A percentile compares a stretch with the other conserved stretches of the same genome.
Evolutionary conservation across 306 rosid genomes (phyloP).

Genomic region (Carpinus viminea): DNA sequence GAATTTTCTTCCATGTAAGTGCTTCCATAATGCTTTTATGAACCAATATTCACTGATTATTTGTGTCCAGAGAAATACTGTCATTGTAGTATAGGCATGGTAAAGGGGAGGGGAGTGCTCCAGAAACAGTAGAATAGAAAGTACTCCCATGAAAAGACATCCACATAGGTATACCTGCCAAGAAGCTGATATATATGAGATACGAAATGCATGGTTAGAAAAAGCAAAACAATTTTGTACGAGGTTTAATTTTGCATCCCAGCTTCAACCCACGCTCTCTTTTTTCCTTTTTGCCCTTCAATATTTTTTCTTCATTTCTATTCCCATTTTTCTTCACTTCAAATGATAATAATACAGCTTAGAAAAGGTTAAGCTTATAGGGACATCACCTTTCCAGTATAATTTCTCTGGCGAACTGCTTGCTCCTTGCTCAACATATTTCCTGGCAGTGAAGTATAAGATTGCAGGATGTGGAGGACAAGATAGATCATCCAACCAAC

Average conservation of each 20-base stretch:
- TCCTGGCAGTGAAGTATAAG: constrained; percentile 72
- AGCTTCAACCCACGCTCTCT: neutral
- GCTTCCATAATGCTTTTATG: constrained; percentile 68
- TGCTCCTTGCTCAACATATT: constrained; percentile 46
- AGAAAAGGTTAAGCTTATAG: constrained; percentile 41
- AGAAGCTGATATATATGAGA: constrained; percentile 24
- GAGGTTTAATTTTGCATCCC: neutral
- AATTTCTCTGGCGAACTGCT: constrained; percentile 42
- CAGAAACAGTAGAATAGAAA: constrained; percentile 57
- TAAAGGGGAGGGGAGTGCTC: constrained; percentile 91
- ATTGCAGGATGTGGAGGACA: constrained; percentile 81
- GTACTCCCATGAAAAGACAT: constrained; percentile 51
- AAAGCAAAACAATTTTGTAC: constrained; percentile 12
- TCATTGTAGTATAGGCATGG: constrained; percentile 72
- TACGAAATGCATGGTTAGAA: neutral
- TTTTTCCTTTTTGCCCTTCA: neutral
- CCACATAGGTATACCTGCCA: constrained; percentile 74
- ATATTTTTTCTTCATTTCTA: constrained; percentile 8
- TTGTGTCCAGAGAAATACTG: constrained; percentile 73
- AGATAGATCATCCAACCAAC: constrained; percentile 88
- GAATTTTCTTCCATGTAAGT: constrained; percentile 56
- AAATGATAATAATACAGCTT: neutral
- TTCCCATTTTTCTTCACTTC: constrained; percentile 15
- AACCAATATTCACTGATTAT: constrained; percentile 70
- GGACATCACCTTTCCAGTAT: constrained; percentile 62